Conservation (phyloP, 2,329 filamentous ascomycete species). For the Blumeriella jaapii region DNA sequence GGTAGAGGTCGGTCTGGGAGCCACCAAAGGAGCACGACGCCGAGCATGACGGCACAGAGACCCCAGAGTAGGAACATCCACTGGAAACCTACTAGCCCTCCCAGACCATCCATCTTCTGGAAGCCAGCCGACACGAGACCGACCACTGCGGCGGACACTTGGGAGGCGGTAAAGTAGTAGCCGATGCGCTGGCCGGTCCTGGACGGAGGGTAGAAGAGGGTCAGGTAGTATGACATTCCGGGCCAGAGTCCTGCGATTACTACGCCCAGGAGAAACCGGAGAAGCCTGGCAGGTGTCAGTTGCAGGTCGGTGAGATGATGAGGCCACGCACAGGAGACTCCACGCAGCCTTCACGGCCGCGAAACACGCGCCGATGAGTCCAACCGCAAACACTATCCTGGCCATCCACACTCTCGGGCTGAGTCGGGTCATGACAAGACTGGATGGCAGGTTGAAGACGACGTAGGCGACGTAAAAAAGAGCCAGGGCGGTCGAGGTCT, state of each 20-base stretch:
- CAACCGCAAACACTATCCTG: conserved; percentile 78
- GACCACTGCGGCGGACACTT: conserved; percentile 80
- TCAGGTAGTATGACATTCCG: conserved; percentile 82
- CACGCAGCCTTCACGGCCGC: conserved; percentile 70
- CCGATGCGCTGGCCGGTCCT: conserved; percentile 81
- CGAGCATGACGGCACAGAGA: conserved; percentile 59
- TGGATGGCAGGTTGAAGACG: conserved; percentile 78
- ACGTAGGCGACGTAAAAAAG: conserved; percentile 92
- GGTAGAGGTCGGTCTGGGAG: conserved; percentile 70
- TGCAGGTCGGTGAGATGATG: not conserved
- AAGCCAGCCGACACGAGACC: conserved; percentile 85
- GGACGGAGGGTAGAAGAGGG: conserved; percentile 81
- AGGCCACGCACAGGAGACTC: conserved; percentile 46
- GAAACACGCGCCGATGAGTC: conserved; percentile 73
- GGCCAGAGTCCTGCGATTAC: conserved; percentile 94
- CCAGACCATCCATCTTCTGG: conserved; percentile 74
- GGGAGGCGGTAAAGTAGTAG: conserved; percentile 78
- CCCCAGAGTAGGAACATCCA: conserved; percentile 94
- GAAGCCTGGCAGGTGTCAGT: conserved; percentile 36
- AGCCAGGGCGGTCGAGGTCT: conserved; percentile 74
- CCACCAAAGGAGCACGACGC: conserved; percentile 74
- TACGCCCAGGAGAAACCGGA: conserved; percentile 73
- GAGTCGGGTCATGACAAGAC: conserved; percentile 75
- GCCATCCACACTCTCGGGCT: conserved; percentile 88
- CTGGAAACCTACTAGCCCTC: conserved; percentile 69